phyloP scores from a whole-genome alignment of 345 rosid species.

The Citrus australasica region DNA sequence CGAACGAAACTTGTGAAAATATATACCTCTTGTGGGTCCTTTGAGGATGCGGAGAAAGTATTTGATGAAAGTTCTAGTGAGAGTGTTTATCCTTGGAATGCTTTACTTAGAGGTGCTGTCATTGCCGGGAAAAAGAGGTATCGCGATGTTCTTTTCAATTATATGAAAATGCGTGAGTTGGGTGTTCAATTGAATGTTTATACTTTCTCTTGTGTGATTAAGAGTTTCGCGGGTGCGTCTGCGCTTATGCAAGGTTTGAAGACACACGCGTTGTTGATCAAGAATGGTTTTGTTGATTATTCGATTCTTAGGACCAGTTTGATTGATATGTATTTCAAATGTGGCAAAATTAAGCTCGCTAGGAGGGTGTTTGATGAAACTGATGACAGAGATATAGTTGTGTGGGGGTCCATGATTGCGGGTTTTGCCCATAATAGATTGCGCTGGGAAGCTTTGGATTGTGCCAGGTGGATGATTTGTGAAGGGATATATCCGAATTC shows the following conservation, averaged over 20 bases:
- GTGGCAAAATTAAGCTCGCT: conserved; percentile 72
- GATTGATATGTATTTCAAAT: conserved; percentile 74
- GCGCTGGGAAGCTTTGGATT: conserved; percentile 59
- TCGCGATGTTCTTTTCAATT: conserved; percentile 56
- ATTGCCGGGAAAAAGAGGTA: conserved; percentile 60
- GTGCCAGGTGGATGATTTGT: conserved; percentile 57
- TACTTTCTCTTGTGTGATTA: conserved; percentile 62
- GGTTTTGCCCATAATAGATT: conserved; percentile 75
- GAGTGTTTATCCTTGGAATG: conserved; percentile 76
- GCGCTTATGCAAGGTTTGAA: conserved; percentile 64
- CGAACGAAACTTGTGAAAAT: conserved; percentile 60
- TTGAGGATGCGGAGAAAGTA: conserved; percentile 59
- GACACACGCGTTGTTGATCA: conserved; percentile 67
- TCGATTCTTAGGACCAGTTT: conserved; percentile 59
- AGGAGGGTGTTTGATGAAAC: conserved; percentile 60
- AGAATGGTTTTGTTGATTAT: conserved; percentile 60
- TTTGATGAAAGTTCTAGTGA: conserved; percentile 51
- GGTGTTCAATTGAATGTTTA: conserved; percentile 75
- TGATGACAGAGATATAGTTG: conserved; percentile 55
- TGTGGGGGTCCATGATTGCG: conserved; percentile 88
- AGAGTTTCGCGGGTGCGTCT: conserved; percentile 86
- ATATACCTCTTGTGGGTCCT: conserved; percentile 71
- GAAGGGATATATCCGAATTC: conserved; percentile 69
- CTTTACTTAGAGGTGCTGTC: conserved; percentile 80
- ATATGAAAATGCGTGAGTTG: conserved; percentile 58